phyloP scores from a whole-genome alignment of 1,284 basidiomycete species.

The Mycosarcoma maydis region DNA sequence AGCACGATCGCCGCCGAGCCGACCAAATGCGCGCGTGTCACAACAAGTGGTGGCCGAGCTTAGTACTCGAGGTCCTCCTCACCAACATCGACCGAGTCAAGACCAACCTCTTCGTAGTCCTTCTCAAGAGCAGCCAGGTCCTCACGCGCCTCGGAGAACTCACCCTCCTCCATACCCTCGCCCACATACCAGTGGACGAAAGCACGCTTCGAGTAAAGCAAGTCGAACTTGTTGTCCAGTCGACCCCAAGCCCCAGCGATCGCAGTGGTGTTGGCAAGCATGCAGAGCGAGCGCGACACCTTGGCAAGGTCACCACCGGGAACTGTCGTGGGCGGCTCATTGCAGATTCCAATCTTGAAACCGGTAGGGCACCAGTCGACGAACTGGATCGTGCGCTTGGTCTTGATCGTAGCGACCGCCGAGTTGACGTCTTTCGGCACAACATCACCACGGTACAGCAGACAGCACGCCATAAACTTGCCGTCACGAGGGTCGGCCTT shows the following conservation, averaged over 20 bases:
- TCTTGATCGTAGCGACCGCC: slow-evolving; percentile 93
- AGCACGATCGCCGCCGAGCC: too few relatives aligned
- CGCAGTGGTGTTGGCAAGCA: slow-evolving; percentile 93
- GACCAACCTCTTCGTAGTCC: slow-evolving; percentile 75
- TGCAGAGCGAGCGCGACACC: slow-evolving; percentile 92
- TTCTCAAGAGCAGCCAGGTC: slow-evolving; percentile 97
- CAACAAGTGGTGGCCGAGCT: background rate
- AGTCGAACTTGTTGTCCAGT: slow-evolving; percentile 98
- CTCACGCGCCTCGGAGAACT: slow-evolving; percentile 96
- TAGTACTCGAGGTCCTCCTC: slow-evolving; percentile 72
- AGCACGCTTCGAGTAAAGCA: slow-evolving; percentile 73
- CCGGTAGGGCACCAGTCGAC: slow-evolving; percentile 97
- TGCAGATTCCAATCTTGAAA: slow-evolving; percentile 96
- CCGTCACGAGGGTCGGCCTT: slow-evolving; percentile 68
- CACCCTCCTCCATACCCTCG: slow-evolving; percentile 99
- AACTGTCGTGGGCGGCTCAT: slow-evolving; percentile 88
- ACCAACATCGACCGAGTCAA: slow-evolving; percentile 85
- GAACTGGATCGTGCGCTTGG: slow-evolving; percentile 81
- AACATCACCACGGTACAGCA: slow-evolving; percentile 84
- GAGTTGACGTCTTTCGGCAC: slow-evolving; percentile 96
- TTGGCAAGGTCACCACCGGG: slow-evolving; percentile 91
- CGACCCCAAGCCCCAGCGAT: slow-evolving; percentile 94
- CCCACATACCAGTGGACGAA: slow-evolving; percentile 77
- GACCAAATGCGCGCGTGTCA: background rate
- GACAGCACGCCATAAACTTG: slow-evolving; percentile 84